Base-by-base conservation (phyloP, 78 protist species). In the Cavenderia fasciculata region DNA sequence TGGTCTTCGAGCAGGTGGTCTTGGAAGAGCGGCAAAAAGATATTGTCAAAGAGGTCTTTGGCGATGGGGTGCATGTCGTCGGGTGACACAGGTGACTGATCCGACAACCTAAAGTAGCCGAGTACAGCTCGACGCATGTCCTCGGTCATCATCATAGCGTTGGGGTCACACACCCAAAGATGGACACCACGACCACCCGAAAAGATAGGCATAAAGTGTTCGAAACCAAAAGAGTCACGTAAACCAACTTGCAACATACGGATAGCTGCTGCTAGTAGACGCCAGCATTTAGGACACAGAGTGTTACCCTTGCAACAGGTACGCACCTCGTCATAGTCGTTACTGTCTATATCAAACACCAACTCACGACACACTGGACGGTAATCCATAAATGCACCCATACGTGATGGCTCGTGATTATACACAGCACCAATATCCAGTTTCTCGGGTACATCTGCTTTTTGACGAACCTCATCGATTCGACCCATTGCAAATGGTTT, bases 161-260 rank as follows among this genome's bases (percentile, higher is more conserved):
- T 40, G 23, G 59, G 25, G 73, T 99, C 99, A 16, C 95, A 72
- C 29, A 98, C 99, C 99, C 99, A 99, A 23, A 98, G 94, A 31
- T 99, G 99, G 27, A 98, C 47, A 23, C 99, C 99, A 19, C 99
- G 97, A 2, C 99, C 86, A 18, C 99, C 99, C 19, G 97, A 92
- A 84, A 92, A 99, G 18, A 98, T 98, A 96, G 98, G 98, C 40
- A 99, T 91, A 4, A 94, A 44, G 57, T 97, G 94, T 56, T 94
- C 14, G 51, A 93, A 98, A 2, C 98, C 99, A 40, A 96, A 98
- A 59, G 95, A 97, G 16, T 86, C 78, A 14, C 70, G 51, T 7
- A 97, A 78, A 0, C 4, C 1, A 40, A 86, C 87, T 46, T 97
- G 19, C 33, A 97, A 74, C 7, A 69, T 31, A 2, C 38, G 21